Evolutionary conservation across 202 grass and related monocot genomes (phyloP).

Genomic region (Elaeis oleifera): DNA sequence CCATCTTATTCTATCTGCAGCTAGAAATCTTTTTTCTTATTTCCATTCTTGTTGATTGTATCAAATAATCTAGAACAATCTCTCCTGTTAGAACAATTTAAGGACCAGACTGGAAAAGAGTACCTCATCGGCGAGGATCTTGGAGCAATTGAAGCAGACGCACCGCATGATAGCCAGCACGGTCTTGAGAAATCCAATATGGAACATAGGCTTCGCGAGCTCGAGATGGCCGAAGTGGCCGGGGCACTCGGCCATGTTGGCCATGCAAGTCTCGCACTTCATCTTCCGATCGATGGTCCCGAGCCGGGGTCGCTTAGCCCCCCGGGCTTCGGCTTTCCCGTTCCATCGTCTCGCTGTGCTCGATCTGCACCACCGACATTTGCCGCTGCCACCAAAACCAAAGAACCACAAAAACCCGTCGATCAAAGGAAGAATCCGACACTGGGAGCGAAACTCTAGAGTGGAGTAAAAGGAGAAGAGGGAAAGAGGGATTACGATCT

Average conservation of each 20-base stretch:
- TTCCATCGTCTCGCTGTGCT: constrained; percentile 88
- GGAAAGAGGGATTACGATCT: constrained; percentile 62
- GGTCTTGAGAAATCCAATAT: constrained; percentile 12
- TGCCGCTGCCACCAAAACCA: constrained; percentile 54
- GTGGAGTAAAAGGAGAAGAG: neutral
- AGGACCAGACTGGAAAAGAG: neutral
- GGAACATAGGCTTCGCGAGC: constrained; percentile 16
- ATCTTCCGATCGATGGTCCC: constrained; percentile 53
- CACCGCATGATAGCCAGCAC: neutral
- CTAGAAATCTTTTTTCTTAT: too few relatives aligned
- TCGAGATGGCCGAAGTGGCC: constrained; percentile 14
- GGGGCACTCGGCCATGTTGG: constrained; percentile 15
- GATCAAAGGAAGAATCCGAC: neutral
- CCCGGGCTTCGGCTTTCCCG: constrained; percentile 65
- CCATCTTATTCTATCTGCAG: too few relatives aligned
- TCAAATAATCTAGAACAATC: too few relatives aligned
- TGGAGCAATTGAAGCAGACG: constrained; percentile 90
- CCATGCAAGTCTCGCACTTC: constrained; percentile 17
- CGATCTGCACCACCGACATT: constrained; percentile 85
- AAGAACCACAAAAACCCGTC: neutral
- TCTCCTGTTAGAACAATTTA: too few relatives aligned
- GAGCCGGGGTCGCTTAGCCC: constrained; percentile 77
- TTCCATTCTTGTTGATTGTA: too few relatives aligned
- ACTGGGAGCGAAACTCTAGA: neutral
- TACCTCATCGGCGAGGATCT: constrained; percentile 94